These are phyloP conservation scores for Aspergillus neotritici DNA, from an alignment of 2,329 filamentous ascomycete species.

Conservation along the genomic window DNA sequence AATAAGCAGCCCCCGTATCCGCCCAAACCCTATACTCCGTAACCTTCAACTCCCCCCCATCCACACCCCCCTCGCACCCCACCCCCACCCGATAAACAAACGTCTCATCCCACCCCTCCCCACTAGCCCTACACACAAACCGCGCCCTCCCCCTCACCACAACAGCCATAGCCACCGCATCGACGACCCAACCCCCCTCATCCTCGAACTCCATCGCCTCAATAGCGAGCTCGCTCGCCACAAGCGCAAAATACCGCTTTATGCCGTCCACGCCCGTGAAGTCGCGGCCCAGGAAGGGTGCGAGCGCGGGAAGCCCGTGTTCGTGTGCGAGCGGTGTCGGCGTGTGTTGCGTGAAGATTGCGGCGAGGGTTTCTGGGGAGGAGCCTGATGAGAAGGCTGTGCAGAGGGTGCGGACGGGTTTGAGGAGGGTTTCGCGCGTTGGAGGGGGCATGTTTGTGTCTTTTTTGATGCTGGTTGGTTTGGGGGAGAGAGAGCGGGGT, in stretches of 20 bases:
- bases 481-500: background rate
- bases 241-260: constrained; percentile 32
- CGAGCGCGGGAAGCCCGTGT: constrained; percentile 36
- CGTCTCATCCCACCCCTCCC: constrained; percentile 37
- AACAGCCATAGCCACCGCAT: constrained; percentile 28
- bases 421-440: constrained; percentile 17
- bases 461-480: background rate
- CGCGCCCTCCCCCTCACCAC: constrained; percentile 29
- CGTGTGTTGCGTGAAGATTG: constrained; percentile 29
- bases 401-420: constrained; percentile 25
- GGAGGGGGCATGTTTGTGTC: constrained; percentile 4
- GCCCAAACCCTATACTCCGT: constrained; percentile 40
- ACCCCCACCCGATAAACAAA: constrained; percentile 37
- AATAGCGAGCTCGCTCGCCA: constrained; percentile 28
- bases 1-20: constrained; percentile 41
- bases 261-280: constrained; percentile 35
- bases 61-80: constrained; percentile 12
- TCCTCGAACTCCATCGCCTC: constrained; percentile 34
- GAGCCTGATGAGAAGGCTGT: constrained; percentile 25
- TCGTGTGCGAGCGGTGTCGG: constrained; percentile 28
- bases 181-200: constrained; percentile 34
- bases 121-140: constrained; percentile 32
- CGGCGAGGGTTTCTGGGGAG: constrained; percentile 21
- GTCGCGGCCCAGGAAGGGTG: constrained; percentile 40
- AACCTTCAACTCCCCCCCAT: constrained; percentile 24